Evolutionary conservation across 495 filamentous ascomycete genomes (phyloP).

Genomic region (Talaromyces trachyspermus): DNA sequence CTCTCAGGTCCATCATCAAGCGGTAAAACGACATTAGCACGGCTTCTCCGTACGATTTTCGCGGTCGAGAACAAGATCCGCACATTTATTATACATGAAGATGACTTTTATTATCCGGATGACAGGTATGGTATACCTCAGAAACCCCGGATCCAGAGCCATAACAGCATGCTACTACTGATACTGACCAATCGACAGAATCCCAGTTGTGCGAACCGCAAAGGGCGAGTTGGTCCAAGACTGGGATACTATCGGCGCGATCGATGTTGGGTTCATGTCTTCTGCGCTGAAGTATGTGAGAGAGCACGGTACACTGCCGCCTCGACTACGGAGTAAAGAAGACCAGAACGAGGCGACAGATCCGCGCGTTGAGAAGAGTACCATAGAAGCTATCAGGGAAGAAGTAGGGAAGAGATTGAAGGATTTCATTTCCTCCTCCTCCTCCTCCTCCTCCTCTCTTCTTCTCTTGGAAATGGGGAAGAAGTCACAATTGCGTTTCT

Average conservation of each 20-base stretch:
- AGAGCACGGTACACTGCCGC: conserved; percentile 56
- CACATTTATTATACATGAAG: conserved; percentile 78
- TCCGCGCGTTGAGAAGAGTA: conserved; percentile 30
- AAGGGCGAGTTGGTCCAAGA: conserved; percentile 54
- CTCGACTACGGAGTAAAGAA: conserved; percentile 61
- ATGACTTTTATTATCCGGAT: conserved; percentile 86
- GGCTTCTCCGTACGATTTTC: conserved; percentile 67
- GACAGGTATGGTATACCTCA: conserved; percentile 53
- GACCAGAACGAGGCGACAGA: conserved; percentile 62
- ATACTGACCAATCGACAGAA: conserved; percentile 17
- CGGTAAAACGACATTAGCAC: conserved; percentile 74
- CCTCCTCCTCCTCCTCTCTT: no score
- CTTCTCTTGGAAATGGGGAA: conserved; percentile 2
- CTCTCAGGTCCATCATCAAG: conserved; percentile 70
- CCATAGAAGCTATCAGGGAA: conserved; percentile 13
- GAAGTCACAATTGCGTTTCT: conserved; percentile 42
- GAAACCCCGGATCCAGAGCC: no score
- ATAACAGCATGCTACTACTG: no score
- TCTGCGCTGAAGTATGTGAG: conserved; percentile 56
- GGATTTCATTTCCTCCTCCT: no score
- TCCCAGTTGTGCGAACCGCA: conserved; percentile 41
- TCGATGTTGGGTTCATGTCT: conserved; percentile 59
- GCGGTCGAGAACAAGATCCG: conserved; percentile 14
- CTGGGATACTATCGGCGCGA: conserved; percentile 76
- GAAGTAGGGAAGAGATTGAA: conserved; percentile 6